Percentiles rank a stretch among this genome's conserved stretches.
Conservation (phyloP, 202 grass and related monocot species). For the Sporobolus alterniflorus region DNA sequence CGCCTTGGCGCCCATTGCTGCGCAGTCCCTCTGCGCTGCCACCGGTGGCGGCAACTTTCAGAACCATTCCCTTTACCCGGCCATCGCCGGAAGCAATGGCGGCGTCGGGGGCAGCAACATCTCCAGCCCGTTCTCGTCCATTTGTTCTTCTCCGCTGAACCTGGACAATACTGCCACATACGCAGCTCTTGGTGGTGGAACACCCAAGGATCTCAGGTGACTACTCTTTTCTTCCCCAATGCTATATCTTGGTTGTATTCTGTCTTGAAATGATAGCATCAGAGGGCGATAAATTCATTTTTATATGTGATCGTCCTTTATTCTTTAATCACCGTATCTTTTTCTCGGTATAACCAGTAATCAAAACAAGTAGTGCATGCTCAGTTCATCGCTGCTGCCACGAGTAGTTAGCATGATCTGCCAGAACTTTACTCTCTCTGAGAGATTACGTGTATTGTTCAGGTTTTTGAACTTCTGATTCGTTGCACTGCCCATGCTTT, state of each 20-base stretch:
- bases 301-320: not conserved
- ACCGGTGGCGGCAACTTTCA: constrained; percentile 48
- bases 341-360: constrained; percentile 23
- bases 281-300: not conserved
- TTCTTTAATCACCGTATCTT: not conserved
- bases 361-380: constrained; percentile 14
- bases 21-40: constrained; percentile 33
- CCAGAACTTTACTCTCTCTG: constrained; percentile 27
- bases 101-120: constrained; percentile 37
- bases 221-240: constrained; percentile 11
- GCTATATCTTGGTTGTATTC: constrained; percentile 1
- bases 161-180: constrained; percentile 54
- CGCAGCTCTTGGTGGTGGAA: constrained; percentile 42
- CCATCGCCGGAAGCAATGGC: constrained; percentile 39
- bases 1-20: constrained; percentile 16
- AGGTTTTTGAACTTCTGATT: constrained; percentile 8
- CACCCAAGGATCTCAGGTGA: constrained; percentile 71
- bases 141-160: constrained; percentile 59
- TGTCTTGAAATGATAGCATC: constrained; percentile 24
- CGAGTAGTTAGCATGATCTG: constrained; percentile 1
- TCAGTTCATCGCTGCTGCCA: constrained; percentile 28
- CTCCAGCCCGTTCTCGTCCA: constrained; percentile 34
- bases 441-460: constrained; percentile 26
- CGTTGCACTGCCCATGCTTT: constrained; percentile 40
- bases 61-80: constrained; percentile 51